Base-by-base conservation (phyloP, 371 early-diverging fungal genomes). In the Apophysomyces sp. region DNA sequence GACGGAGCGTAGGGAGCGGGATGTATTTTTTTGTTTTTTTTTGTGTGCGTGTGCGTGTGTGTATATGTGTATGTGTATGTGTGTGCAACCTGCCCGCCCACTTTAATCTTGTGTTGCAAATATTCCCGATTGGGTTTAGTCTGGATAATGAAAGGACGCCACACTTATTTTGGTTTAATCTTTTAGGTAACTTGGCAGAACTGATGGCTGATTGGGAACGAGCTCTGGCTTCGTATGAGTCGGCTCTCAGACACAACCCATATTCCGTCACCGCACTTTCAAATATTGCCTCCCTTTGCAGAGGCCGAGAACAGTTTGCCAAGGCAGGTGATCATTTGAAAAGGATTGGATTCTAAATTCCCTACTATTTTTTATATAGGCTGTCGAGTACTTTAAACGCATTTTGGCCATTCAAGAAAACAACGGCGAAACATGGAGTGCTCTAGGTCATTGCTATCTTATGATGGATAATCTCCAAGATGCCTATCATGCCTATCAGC, bases 381-480 rank as follows among this genome's bases (percentile, higher is more conserved):
- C 97, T 12, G 89, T 93, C 4, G 95, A 95, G 28, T 92, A 88
- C 72, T 97, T 93, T 65, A 91, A 96, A 67, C 82, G 94, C 24
- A 86, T 93, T 29, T 69, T 98, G 12, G 76, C 81, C 58, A 86
- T 96, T 41, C 91, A 96, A 60, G 81, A 81, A 34, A 74, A 73
- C 31, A 94, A 94, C 68, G 97, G 97, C 15, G 96, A 97, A 56
- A 88, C 90, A 18, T 97, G 97, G 96, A 91, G 93, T 5, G 91
- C 94, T 4, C 80, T 98, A 28, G 76, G 96, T 7, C 95, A 97
- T 72, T 95, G 96, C 71, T 95, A 94, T 72, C 77, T 98, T 54
- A 94, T 95, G 95, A 85, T 90, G 83, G 96, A 96, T 69, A 94
- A 97, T 57, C 81, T 97, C 40, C 94, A 92, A 60, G 90, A 94